Base-by-base conservation (phyloP, 192 early-diverging fungal species). In the Piromyces sp. region DNA sequence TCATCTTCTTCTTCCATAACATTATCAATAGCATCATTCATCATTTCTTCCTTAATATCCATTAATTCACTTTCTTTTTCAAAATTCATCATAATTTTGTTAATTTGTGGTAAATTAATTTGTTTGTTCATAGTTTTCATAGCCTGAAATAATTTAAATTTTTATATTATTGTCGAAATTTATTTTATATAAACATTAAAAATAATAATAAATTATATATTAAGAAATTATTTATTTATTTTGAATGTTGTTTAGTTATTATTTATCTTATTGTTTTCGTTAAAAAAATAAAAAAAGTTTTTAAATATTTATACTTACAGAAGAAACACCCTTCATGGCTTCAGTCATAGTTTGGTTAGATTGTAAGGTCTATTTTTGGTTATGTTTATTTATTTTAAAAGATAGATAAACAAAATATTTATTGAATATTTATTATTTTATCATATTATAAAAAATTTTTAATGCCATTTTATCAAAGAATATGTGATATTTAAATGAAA, bases 31-130 rank as follows among this genome's bases (percentile, higher is more conserved):
- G 95, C 94, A 82, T 99, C 97, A 82, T 94, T 93, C 93, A 99
- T 96, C 94, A 99, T 93, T 83, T 97, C 96, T 83, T 96, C 96
- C 89, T 97, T 98, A 95, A 99, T 97, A 85, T 99, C 95, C 96
- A 99, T 96, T 84, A 95, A 91, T 82, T 96, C 96, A 16, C 90
- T 91, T 88, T 99, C 95, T 85, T 89, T 90, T 84, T 97, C 95
- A 89, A 98, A 99, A 38, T 99, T 96, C 93, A 95, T 95, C 93
- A 98, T 96, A 78, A 99, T 97, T 83, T 95, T 93, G 78, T 94
- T 93, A 40, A 99, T 94, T 78, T 93, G 92, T 5, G 96, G 96
- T 80, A 99, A 86, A 88, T 99, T 98, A 89, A 98, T 94, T 79
- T 91, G 88, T 82, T 90, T 89, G 86, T 99, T 99, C 97, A 99